Conservation (phyloP, 768 basidiomycete genomes). For the Inosperma sp. region DNA sequence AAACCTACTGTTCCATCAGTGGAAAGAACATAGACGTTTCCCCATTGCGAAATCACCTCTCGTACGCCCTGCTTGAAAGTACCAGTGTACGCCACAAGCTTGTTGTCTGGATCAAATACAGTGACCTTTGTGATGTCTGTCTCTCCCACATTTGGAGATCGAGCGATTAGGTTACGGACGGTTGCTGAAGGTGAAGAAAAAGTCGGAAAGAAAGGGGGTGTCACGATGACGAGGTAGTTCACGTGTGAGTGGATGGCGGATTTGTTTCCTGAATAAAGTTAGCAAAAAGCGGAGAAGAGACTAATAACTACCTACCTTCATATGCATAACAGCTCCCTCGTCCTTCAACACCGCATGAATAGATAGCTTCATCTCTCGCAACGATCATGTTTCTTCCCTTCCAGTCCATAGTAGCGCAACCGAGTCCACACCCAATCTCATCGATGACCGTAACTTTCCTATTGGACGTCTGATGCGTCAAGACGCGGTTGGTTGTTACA, state of each 20-base stretch:
- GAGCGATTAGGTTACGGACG: conserved; percentile 66
- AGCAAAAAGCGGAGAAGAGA: neutral
- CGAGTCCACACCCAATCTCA: conserved; percentile 79
- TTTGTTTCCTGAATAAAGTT: conserved; percentile 53
- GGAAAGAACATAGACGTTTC: conserved; percentile 70
- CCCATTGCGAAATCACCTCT: conserved; percentile 79
- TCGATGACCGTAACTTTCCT: conserved; percentile 70
- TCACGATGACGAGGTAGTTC: conserved; percentile 88
- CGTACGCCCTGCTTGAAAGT: conserved; percentile 80
- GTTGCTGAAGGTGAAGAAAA: conserved; percentile 66
- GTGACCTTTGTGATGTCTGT: conserved; percentile 74
- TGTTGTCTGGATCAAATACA: conserved; percentile 89
- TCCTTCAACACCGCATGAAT: conserved; percentile 77
- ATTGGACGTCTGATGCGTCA: conserved; percentile 72
- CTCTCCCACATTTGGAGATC: conserved; percentile 39
- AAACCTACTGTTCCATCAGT: conserved; percentile 69
- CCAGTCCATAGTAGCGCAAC: conserved; percentile 82
- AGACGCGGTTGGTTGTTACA: conserved; percentile 79
- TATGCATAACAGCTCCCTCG: conserved; percentile 84
- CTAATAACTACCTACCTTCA: conserved; percentile 56
- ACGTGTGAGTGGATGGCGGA: conserved; percentile 67
- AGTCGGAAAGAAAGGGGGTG: conserved; percentile 73
- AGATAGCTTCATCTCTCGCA: conserved; percentile 89
- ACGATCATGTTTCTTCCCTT: conserved; percentile 70
- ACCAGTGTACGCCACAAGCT: conserved; percentile 79